These are phyloP conservation scores for Grifola frondosa DNA, from an alignment of 1,284 basidiomycete species.

Conservation along the genomic window DNA sequence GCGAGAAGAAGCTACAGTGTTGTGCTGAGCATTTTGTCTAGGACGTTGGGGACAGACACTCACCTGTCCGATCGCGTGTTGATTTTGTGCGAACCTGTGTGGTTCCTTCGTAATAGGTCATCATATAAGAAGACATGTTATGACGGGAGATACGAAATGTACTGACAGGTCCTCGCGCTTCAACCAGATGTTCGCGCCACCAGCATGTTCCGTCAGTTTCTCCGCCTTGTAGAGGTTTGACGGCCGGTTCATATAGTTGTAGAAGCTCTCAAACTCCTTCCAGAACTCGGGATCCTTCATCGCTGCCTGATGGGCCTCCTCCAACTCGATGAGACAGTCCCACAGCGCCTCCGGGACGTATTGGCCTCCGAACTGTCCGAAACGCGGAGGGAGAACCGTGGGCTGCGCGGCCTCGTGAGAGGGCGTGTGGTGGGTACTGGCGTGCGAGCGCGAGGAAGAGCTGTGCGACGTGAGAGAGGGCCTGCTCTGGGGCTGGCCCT, in stretches of 20 bases:
- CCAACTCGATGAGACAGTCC: constrained; percentile 89
- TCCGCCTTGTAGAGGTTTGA: constrained; percentile 71
- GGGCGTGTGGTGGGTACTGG: constrained; percentile 28
- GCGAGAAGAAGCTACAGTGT: constrained; percentile 81
- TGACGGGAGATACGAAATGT: constrained; percentile 1
- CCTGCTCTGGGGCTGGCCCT: constrained; percentile 45
- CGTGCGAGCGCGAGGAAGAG: constrained; percentile 20
- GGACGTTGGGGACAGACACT: constrained; percentile 11
- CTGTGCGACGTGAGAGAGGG: constrained; percentile 17
- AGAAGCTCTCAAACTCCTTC: constrained; percentile 89
- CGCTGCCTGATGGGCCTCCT: constrained; percentile 86
- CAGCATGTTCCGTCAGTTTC: constrained; percentile 64
- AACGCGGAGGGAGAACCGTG: constrained; percentile 73
- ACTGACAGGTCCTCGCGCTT: constrained; percentile 93
- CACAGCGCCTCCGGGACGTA: constrained; percentile 96
- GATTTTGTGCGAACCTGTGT: constrained; percentile 97
- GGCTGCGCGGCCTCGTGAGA: constrained; percentile 35
- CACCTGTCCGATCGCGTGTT: constrained; percentile 91
- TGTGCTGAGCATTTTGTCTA: constrained; percentile 4
- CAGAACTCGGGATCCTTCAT: constrained; percentile 89
- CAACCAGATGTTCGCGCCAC: constrained; percentile 93
- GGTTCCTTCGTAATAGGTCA: constrained; percentile 59
- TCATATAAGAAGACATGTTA: too few relatives aligned
- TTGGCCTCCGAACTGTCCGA: constrained; percentile 96
- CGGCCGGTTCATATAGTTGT: constrained; percentile 84